Base-by-base conservation (phyloP, 805 yeast species). In the Kodamaea sagamina region DNA sequence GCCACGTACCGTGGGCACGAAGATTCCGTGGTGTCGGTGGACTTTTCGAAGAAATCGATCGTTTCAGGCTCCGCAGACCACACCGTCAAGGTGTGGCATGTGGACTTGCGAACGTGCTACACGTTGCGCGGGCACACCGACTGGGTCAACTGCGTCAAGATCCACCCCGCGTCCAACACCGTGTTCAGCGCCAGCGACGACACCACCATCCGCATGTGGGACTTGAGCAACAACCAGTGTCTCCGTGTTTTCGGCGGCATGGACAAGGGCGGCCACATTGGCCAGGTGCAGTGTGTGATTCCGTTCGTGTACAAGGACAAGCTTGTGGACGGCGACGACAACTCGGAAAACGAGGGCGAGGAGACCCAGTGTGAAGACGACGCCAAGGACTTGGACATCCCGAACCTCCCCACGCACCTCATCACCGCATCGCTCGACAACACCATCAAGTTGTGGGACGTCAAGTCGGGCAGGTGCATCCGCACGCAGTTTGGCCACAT, bases 401-500 rank as follows among this genome's bases (percentile, higher is more conserved):
- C 55, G 5, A 55, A 70, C 39, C 79, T 79, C 46, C 97, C 97
- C 10, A 84, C 95, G 0, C 95, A 92, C 64, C 62, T 90, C 43
- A 65, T 90, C 18, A 84, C 97, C 0, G 89, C 95, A 11, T 88
- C 97, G 1, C 69, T 92, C 47, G 98, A 90, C 63, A 89, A 89
- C 63, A 90, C 97, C 5, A 89, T 90, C 62, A 89, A 90, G 61
- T 63, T 92, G 37, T 90, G 97, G 97, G 95, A 89, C 53, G 84
- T 89, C 22, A 73, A 72, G 48, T 80, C 93, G 1, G 97, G 97
- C 3, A 79, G 81, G 61, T 92, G 98, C 58, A 79, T 89, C 8
- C 75, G 97, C 45, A 93, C 99, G 0, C 92, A 93, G 63, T 93
- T 92, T 68, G 99, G 99, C 2, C 99, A 93, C 60, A 89, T 92